Evolutionary conservation across 2,329 filamentous ascomycete genomes (phyloP).

Genomic region (Aureobasidium melanogenum): DNA sequence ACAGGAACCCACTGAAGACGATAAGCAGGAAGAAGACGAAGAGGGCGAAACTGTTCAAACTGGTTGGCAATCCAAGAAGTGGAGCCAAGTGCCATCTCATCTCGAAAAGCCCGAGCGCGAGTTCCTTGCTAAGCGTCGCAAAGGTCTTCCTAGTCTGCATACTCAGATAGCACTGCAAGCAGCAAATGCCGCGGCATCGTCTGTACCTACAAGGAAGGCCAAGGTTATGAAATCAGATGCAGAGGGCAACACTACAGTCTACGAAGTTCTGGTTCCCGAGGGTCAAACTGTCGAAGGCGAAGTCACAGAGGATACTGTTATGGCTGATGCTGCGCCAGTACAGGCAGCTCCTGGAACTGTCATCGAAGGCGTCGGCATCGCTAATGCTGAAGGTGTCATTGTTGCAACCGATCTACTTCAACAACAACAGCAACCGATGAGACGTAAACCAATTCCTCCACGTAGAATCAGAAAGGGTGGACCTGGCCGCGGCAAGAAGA

Average conservation of each 20-base stretch:
- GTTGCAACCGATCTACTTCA: slow-evolving; percentile 40
- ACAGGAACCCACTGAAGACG: slow-evolving; percentile 53
- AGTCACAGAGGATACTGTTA: slow-evolving; percentile 51
- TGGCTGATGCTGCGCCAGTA: slow-evolving; percentile 34
- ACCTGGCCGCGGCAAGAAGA: slow-evolving; percentile 71
- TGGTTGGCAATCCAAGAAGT: slow-evolving; percentile 51
- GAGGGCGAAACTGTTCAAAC: slow-evolving; percentile 18
- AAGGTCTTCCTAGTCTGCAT: slow-evolving; percentile 48
- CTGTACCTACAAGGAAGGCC: slow-evolving; percentile 58
- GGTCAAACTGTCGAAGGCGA: slow-evolving; percentile 76
- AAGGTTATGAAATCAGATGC: slow-evolving; percentile 72
- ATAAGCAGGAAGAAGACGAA: slow-evolving; percentile 37
- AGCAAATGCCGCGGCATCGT: slow-evolving; percentile 9
- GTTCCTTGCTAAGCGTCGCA: slow-evolving; percentile 53
- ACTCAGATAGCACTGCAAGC: slow-evolving; percentile 22
- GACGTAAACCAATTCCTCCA: slow-evolving; percentile 62
- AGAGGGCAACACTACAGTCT: slow-evolving; percentile 71
- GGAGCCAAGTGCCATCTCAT: slow-evolving; percentile 47
- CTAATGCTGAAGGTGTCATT: slow-evolving; percentile 52
- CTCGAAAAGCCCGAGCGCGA: slow-evolving; percentile 51
- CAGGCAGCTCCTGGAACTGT: slow-evolving; percentile 50
- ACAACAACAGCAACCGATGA: slow-evolving; percentile 42
- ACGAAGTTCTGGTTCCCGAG: slow-evolving; percentile 72
- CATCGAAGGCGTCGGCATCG: slow-evolving; percentile 50
- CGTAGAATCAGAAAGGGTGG: slow-evolving; percentile 72